Conservation (phyloP, 176 grass and related monocot genomes). For the Raddia distichophylla region DNA sequence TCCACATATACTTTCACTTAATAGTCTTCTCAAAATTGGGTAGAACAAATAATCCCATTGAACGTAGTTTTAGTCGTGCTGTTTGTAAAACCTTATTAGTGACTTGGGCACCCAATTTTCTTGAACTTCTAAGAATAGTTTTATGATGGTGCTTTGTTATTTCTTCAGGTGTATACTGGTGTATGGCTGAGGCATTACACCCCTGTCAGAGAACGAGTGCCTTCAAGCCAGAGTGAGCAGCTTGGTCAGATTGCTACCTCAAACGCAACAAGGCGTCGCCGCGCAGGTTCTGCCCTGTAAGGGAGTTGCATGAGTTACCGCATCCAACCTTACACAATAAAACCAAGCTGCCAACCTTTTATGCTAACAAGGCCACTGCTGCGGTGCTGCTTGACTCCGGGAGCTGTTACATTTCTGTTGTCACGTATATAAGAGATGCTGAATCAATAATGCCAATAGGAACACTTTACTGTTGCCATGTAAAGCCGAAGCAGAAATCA, state of each 20-base stretch:
- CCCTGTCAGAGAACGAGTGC: conserved; percentile 55
- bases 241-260: conserved; percentile 80
- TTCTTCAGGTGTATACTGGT: conserved; percentile 74
- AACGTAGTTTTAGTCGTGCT: background rate
- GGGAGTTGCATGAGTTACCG: background rate
- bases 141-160: background rate
- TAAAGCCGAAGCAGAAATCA: conserved; percentile 1
- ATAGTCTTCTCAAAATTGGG: background rate
- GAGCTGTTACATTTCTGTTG: background rate
- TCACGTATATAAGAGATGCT: conserved; percentile 2
- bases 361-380: background rate
- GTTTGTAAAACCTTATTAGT: background rate
- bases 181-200: conserved; percentile 82
- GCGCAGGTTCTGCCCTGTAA: conserved; percentile 73
- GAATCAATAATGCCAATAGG: conserved; percentile 30
- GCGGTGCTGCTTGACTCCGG: background rate
- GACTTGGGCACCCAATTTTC: background rate
- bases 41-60: background rate
- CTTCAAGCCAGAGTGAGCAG: conserved; percentile 54
- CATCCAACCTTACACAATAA: conserved; percentile 21
- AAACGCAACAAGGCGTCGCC: conserved; percentile 81
- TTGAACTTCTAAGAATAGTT: background rate
- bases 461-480: background rate
- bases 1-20: background rate
- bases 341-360: background rate